Conservation (phyloP, 805 yeast species). For the Saccharomyces mikatae region DNA sequence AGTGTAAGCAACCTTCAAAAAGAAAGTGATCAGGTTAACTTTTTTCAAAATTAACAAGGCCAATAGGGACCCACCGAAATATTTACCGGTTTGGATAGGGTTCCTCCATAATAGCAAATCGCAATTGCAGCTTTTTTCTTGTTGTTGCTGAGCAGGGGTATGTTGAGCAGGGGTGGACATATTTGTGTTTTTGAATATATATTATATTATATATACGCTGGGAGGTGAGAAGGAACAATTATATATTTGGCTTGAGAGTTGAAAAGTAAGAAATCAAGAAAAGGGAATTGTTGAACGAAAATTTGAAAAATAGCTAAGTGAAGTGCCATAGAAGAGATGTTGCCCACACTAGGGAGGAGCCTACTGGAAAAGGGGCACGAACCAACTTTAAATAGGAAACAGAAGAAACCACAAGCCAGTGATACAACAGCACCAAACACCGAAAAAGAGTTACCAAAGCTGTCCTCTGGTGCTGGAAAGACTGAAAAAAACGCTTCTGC, state of each 20-base stretch:
- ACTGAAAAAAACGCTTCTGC: not conserved
- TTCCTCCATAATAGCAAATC: slow-evolving; percentile 30
- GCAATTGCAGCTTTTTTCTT: slow-evolving; percentile 1
- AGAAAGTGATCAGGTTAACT: slow-evolving; percentile 52
- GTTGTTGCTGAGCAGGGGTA: not conserved
- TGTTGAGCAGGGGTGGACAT: not conserved
- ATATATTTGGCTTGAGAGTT: not conserved
- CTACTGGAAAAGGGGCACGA: not conserved
- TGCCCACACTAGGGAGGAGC: not conserved
- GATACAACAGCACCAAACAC: not conserved
- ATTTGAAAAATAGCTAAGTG: not conserved
- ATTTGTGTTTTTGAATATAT: not conserved
- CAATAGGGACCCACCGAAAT: slow-evolving; percentile 55
- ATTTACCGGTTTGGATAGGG: slow-evolving; percentile 65
- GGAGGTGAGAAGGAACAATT: not conserved
- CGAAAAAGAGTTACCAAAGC: not conserved
- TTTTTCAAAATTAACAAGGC: slow-evolving; percentile 51
- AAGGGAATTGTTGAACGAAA: not conserved
- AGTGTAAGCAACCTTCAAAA: slow-evolving; percentile 53
- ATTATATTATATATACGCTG: not conserved
- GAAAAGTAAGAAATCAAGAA: not conserved
- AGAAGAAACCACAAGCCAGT: not conserved
- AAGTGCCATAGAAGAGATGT: not conserved
- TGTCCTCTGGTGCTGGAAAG: not conserved
- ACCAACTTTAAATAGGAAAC: not conserved